Evolutionary conservation across 768 basidiomycete species (phyloP).

Genomic region (Suillus americanus): DNA sequence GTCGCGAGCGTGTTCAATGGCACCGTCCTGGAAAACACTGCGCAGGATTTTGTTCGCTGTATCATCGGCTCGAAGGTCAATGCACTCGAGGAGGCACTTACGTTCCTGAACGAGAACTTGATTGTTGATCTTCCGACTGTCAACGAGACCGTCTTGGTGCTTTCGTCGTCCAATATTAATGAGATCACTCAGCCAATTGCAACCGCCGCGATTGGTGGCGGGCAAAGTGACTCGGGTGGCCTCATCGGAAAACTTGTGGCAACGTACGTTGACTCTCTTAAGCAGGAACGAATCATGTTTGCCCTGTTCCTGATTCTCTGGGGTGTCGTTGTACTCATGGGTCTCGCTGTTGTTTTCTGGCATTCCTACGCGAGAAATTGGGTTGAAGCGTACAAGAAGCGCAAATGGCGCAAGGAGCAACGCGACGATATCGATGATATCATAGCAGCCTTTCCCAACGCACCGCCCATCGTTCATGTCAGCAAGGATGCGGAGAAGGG

Average conservation of each 20-base stretch:
- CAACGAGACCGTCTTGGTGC: slow-evolving; percentile 70
- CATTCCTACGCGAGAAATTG: slow-evolving; percentile 56
- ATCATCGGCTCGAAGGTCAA: slow-evolving; percentile 90
- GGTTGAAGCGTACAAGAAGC: slow-evolving; percentile 46
- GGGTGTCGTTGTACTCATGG: slow-evolving; percentile 83
- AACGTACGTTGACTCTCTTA: slow-evolving; percentile 67
- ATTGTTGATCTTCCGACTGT: slow-evolving; percentile 77
- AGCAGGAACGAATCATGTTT: slow-evolving; percentile 85
- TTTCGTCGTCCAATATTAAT: slow-evolving; percentile 69
- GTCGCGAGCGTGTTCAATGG: slow-evolving; percentile 82
- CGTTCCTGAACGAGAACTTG: slow-evolving; percentile 89
- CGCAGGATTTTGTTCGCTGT: slow-evolving; percentile 86
- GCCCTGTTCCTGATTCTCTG: slow-evolving; percentile 80
- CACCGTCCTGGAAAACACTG: slow-evolving; percentile 77
- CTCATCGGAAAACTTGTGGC: slow-evolving; percentile 73
- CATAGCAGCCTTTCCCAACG: slow-evolving; percentile 24
- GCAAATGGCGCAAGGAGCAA: slow-evolving; percentile 53
- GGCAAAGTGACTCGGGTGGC: slow-evolving; percentile 50
- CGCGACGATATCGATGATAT: slow-evolving; percentile 47
- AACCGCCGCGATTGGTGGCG: slow-evolving; percentile 73
- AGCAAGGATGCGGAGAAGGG: slow-evolving; percentile 26
- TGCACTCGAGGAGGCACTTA: slow-evolving; percentile 83
- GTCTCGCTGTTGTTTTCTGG: slow-evolving; percentile 67
- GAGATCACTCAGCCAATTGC: slow-evolving; percentile 81
- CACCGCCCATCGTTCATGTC: slow-evolving; percentile 17